Conservation (phyloP, 805 yeast genomes). For the Schizosaccharomyces octosporus region DNA sequence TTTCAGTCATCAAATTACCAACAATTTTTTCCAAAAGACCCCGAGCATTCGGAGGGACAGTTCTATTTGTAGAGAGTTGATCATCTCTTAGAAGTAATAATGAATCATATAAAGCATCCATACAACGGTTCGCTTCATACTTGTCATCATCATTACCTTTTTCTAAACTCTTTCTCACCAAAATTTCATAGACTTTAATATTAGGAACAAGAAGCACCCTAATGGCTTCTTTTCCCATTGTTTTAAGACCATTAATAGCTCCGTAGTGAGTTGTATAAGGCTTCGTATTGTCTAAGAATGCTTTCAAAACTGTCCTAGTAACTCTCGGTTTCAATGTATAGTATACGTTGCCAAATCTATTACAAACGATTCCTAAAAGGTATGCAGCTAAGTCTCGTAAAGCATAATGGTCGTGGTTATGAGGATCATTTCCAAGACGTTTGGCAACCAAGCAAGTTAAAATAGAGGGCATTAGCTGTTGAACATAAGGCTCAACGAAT, state of each 20-base stretch:
- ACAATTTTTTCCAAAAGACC: not conserved
- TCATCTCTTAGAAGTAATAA: not conserved
- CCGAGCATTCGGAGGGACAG: not conserved
- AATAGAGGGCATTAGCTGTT: conserved; percentile 90
- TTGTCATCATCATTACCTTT: not conserved
- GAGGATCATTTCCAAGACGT: conserved; percentile 35
- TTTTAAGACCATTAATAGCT: conserved; percentile 59
- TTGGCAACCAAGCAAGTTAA: conserved; percentile 73
- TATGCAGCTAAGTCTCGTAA: conserved; percentile 77
- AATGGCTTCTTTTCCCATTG: conserved; percentile 69
- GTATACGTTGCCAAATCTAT: conserved; percentile 60
- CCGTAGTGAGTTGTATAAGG: conserved; percentile 85
- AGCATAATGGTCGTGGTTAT: conserved; percentile 21
- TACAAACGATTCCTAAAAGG: conserved; percentile 51
- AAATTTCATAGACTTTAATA: conserved; percentile 18
- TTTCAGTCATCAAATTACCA: not conserved
- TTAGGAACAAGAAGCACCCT: conserved; percentile 68
- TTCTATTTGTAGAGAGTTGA: not conserved
- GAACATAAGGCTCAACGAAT: conserved; percentile 70
- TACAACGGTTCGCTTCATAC: not conserved
- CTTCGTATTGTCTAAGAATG: conserved; percentile 61
- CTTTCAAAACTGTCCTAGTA: conserved; percentile 74
- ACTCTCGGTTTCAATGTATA: conserved; percentile 80
- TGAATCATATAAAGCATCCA: not conserved
- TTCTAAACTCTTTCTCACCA: not conserved